Evolutionary conservation across 1,139 yeast species (phyloP), one percentile per base, ranked within the genome.

Genomic region (Suhomyces kunorum): DNA sequence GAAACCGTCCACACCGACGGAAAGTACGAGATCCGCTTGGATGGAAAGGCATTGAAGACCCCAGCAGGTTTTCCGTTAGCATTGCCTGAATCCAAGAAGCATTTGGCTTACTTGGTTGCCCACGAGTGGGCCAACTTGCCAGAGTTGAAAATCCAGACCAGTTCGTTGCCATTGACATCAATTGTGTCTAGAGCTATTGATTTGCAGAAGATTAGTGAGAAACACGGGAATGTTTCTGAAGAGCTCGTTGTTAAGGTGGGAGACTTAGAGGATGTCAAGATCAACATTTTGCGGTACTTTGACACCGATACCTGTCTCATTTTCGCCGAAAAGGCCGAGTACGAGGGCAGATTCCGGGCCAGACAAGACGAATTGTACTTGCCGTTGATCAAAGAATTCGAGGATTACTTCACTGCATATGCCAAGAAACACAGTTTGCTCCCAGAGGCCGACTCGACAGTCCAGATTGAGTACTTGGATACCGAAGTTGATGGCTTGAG

Each of bases 291-390:
- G 53, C 81, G 92, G 43, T 92, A 89, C 58, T 69, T 94, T 41
- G 98, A 92, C 58, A 92, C 98, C 1, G 98, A 92, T 59, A 89
- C 98, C 2, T 70, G 95, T 50, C 72, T 92, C 36, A 88, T 90
- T 8, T 86, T 89, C 56, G 80, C 96, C 1, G 94, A 96, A n/a
- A 51, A 53, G 12, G 75, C 71, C 34, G 98, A 92, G 59, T 89
- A 86, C 57, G 92, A 86, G 49, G 98, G 98, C 7, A 71, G 70
- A 30, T 71, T 92, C 48, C 77, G 98, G 55, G 60, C 68, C 32
- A 87, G 78, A 26, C 98, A 92, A 62, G 83, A 87, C 48, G 79
- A 81, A 48, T 67, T 75, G 40, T 94, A 87, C 63, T 63, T 81
- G 42, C 96, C 96, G 0, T 68, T 90, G 32, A 84, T 87, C 29